These are phyloP conservation scores for Phytophthora multivora DNA, from an alignment of 352 stramenopile species.

Conservation along the genomic window DNA sequence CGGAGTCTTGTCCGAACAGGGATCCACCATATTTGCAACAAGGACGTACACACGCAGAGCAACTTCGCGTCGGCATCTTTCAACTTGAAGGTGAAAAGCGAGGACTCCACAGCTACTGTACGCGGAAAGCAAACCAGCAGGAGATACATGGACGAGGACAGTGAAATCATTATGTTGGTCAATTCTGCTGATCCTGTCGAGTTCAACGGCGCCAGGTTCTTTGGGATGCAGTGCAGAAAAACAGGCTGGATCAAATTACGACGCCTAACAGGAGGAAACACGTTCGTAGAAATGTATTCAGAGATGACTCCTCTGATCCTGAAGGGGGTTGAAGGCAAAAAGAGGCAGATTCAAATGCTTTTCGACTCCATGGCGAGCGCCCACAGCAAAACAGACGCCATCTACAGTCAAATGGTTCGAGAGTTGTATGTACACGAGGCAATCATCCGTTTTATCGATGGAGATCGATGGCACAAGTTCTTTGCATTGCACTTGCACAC, in stretches of 20 bases:
- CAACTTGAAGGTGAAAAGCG: conserved; percentile 1
- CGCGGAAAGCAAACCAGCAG: conserved; percentile 39
- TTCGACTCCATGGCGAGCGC: conserved; percentile 29
- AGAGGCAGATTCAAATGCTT: conserved; percentile 20
- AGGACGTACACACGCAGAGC: too few relatives aligned
- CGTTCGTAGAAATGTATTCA: conserved; percentile 52
- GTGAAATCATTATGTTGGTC: conserved; percentile 23
- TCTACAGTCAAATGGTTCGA: conserved; percentile 34
- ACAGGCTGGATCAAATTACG: conserved; percentile 29
- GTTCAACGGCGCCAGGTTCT: too few relatives aligned
- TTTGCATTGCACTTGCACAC: conserved; percentile 95
- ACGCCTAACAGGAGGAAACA: not conserved
- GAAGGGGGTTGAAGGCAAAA: conserved; percentile 37
- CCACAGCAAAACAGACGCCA: conserved; percentile 30
- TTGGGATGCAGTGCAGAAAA: conserved; percentile 32
- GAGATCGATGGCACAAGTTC: conserved; percentile 94
- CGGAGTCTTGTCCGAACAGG: too few relatives aligned
- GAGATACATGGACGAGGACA: conserved; percentile 34
- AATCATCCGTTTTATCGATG: conserved; percentile 99
- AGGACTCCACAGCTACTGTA: conserved; percentile 20
- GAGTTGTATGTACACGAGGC: conserved; percentile 92
- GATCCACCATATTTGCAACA: too few relatives aligned
- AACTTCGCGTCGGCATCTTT: conserved; percentile 4
- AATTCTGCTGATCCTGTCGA: too few relatives aligned
- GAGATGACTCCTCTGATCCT: conserved; percentile 38